These are phyloP conservation scores for Lyophyllum semitale DNA, from an alignment of 768 basidiomycete genomes.

Conservation along the genomic window DNA sequence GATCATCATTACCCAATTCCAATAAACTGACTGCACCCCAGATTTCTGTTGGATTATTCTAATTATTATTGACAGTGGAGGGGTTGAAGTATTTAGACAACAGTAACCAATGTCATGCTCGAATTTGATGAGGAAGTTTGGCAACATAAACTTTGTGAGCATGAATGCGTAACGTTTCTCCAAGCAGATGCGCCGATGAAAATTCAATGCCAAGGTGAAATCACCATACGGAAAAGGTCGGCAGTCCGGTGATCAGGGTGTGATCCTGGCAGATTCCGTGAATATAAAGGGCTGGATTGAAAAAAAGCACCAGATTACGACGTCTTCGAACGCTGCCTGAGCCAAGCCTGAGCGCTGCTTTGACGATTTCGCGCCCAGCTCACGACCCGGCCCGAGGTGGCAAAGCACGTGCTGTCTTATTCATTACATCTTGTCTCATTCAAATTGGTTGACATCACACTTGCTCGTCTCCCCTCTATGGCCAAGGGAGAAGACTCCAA, in stretches of 20 bases:
- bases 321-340: no score
- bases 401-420: constrained; percentile 19
- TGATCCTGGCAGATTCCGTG: constrained; percentile 6
- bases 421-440: constrained; percentile 8
- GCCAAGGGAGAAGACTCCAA: constrained; percentile 53
- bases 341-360: no score
- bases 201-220: neutral
- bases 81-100: neutral
- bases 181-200: neutral
- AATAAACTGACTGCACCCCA: neutral
- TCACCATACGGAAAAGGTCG: constrained; percentile 1
- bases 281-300: constrained; percentile 15
- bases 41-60: no score
- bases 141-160: neutral
- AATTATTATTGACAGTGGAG: neutral
- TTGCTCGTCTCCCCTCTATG: constrained; percentile 25
- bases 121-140: neutral
- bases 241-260: constrained; percentile 9
- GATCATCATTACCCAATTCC: constrained; percentile 1
- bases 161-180: no score
- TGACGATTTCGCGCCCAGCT: no score
- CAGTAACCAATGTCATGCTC: neutral
- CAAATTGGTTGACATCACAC: constrained; percentile 15
- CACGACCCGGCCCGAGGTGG: constrained; percentile 19
- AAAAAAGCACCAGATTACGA: neutral